These are phyloP conservation scores for Apocynum venetum DNA, from an alignment of 257 asterid species.

Conservation along the genomic window DNA sequence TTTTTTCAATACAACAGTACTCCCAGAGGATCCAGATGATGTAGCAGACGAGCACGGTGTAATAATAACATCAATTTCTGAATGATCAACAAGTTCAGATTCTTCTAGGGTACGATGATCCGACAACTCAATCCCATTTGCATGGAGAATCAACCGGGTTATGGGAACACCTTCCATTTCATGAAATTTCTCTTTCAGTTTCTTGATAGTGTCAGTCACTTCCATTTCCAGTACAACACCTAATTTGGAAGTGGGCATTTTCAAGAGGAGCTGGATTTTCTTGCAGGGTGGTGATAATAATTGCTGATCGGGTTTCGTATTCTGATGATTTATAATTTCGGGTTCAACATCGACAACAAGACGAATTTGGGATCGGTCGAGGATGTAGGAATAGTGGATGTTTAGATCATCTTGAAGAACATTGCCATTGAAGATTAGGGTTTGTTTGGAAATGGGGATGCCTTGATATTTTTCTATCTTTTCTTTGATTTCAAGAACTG, in stretches of 20 bases:
- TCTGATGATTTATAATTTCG: background rate
- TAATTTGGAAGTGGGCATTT: constrained; percentile 29
- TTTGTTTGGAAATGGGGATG: constrained; percentile 53
- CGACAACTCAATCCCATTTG: constrained; percentile 38
- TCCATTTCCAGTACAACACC: constrained; percentile 34
- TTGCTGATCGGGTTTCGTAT: background rate
- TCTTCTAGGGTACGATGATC: constrained; percentile 40
- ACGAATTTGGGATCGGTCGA: constrained; percentile 47
- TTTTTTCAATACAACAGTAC: constrained; percentile 9
- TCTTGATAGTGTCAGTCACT: constrained; percentile 26
- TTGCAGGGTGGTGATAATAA: constrained; percentile 2
- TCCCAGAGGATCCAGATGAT: constrained; percentile 25
- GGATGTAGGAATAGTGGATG: constrained; percentile 45
- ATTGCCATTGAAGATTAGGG: constrained; percentile 48
- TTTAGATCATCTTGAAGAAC: constrained; percentile 51
- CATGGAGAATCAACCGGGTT: constrained; percentile 18
- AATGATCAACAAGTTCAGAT: constrained; percentile 26
- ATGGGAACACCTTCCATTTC: constrained; percentile 35
- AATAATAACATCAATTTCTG: constrained; percentile 37
- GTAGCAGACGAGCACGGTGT: constrained; percentile 20
- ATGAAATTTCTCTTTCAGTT: constrained; percentile 48
- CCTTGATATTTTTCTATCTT: constrained; percentile 41
- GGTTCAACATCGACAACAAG: constrained; percentile 28
- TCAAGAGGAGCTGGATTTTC: constrained; percentile 37
- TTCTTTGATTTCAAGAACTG: constrained; percentile 61